Conservation (phyloP, 192 early-diverging fungal species). For the Gryganskiella cystojenkinii region DNA sequence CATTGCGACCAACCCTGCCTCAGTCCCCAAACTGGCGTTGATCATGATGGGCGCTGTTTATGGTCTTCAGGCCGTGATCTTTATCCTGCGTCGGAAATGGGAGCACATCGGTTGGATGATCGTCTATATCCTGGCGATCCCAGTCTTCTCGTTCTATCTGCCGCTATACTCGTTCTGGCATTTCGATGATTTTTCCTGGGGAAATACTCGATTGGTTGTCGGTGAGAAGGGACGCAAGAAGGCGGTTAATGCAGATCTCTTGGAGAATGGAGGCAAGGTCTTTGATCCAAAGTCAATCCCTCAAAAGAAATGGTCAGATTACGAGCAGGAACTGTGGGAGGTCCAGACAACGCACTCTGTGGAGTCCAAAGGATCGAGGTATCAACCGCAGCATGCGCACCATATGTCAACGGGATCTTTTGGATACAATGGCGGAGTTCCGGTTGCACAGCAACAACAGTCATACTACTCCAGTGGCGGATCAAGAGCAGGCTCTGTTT, state of each 20-base stretch:
- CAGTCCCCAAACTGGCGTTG: constrained; percentile 84
- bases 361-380: constrained; percentile 60
- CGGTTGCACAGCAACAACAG: constrained; percentile 4
- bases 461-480: constrained; percentile 13
- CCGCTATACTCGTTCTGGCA: constrained; percentile 98
- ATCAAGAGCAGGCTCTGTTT: constrained; percentile 56
- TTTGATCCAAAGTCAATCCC: constrained; percentile 83
- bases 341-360: constrained; percentile 59
- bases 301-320: constrained; percentile 84
- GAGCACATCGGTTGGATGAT: constrained; percentile 98
- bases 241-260: constrained; percentile 66
- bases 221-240: constrained; percentile 86
- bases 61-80: constrained; percentile 74
- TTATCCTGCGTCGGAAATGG: constrained; percentile 88
- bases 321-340: constrained; percentile 82
- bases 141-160: constrained; percentile 86
- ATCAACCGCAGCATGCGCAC: constrained; percentile 14
- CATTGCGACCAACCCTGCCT: constrained; percentile 63
- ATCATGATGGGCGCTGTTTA: constrained; percentile 90
- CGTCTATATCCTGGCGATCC: constrained; percentile 91
- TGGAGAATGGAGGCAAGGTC: constrained; percentile 67
- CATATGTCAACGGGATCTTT: constrained; percentile 54
- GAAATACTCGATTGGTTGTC: constrained; percentile 92
- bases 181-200: constrained; percentile 99
- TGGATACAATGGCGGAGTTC: constrained; percentile 28